Conservation (phyloP, 805 yeast species). For the Barnettozyma vustinii region DNA sequence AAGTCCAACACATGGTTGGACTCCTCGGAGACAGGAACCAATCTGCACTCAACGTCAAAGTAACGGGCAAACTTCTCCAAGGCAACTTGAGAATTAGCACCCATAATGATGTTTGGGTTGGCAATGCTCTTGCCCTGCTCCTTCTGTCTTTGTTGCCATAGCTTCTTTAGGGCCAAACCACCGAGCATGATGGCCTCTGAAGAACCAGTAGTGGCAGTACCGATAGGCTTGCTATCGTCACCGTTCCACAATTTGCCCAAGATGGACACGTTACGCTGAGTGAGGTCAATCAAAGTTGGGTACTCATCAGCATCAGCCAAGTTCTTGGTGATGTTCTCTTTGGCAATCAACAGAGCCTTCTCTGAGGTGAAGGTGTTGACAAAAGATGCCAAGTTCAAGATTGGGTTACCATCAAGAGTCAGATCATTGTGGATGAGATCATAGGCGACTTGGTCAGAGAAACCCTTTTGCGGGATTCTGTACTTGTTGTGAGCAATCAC, state of each 20-base stretch:
- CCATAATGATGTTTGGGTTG: conserved; percentile 86
- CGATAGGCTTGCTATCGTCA: conserved; percentile 51
- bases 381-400: conserved; percentile 81
- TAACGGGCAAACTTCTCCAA: conserved; percentile 90
- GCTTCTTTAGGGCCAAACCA: conserved; percentile 86
- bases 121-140: conserved; percentile 52
- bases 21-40: conserved; percentile 58
- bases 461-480: conserved; percentile 53
- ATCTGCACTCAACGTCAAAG: conserved; percentile 83
- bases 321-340: conserved; percentile 77
- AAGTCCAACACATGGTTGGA: conserved; percentile 63
- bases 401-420: conserved; percentile 78
- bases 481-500: conserved; percentile 39
- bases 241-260: conserved; percentile 80
- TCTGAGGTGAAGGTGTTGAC: conserved; percentile 70
- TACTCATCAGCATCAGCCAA: conserved; percentile 92
- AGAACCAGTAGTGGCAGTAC: conserved; percentile 92
- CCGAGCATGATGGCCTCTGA: conserved; percentile 93
- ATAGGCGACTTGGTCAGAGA: conserved; percentile 48
- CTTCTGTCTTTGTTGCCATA: conserved; percentile 69
- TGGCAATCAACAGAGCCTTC: conserved; percentile 46
- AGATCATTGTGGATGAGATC: conserved; percentile 67
- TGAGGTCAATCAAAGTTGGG: conserved; percentile 76
- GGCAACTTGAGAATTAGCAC: conserved; percentile 90
- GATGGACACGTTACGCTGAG: conserved; percentile 77